Evolutionary conservation across 192 early-diverging fungal genomes (phyloP), one percentile per base, ranked within the genome.

Genomic region (Backusella psychrophila): DNA sequence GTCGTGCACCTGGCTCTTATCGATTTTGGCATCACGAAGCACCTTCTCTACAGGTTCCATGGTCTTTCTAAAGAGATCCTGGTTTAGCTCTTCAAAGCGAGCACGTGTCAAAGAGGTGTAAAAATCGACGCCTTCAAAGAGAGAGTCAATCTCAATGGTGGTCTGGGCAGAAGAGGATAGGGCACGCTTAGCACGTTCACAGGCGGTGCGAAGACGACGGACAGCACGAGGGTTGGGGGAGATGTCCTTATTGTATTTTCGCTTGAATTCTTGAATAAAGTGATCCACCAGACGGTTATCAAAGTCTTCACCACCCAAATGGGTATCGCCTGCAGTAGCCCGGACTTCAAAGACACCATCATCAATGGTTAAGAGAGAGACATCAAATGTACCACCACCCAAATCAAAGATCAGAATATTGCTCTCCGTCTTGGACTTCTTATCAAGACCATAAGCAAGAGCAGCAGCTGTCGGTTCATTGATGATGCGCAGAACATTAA

Each of bases 281-380:
- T 96, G 94, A 82, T 93, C 91, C 78, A 98, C 94, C 66, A 98
- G 87, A 81, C 94, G 92, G 94, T 98, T 97, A 89, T 98, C 97
- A 88, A 98, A 98, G 90, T 98, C 96, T 88, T 97, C 95, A 83
- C 97, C 97, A 86, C 97, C 96, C 87, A 98, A 91, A 86, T 98
- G 95, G 76, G 97, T 98, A 87, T 98, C 96, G 91, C 96, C 97
- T 79, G 95, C 94, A 71, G 96, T 98, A 84, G 97, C 94, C 91
- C 95, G 94, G 87, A 98, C 96, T 85, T 97, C 96, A 80, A 98
- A 97, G 85, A 97, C 94, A 81, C 97, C 97, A 79, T 96, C 95
- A 83, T 96, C 97, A 68, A 98, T 97, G 85, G 94, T 93, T 69
- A 97, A 86, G 78, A 98, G 94, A 73, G 97, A 97, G 74, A 97